These are phyloP conservation scores for Xanthoceras sorbifolium DNA, from an alignment of 345 rosid species.

Conservation along the genomic window DNA sequence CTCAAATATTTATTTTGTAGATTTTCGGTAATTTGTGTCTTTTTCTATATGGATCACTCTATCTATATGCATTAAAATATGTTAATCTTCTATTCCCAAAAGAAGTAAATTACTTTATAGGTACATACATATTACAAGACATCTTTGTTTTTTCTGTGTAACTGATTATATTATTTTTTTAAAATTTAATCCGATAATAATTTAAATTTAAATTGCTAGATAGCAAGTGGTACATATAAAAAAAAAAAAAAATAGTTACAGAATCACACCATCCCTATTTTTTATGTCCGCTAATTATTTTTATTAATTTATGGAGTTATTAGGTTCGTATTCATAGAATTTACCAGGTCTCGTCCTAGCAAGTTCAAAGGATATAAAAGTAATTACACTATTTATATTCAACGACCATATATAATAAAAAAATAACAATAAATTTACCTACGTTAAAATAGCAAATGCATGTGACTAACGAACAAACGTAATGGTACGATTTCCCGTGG, in stretches of 20 bases:
- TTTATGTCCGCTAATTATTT: too few relatives aligned
- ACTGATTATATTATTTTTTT: too few relatives aligned
- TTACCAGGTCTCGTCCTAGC: too few relatives aligned
- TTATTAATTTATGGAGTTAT: too few relatives aligned
- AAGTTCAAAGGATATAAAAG: not conserved
- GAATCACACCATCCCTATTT: too few relatives aligned
- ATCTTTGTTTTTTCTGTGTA: too few relatives aligned
- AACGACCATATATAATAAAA: not conserved
- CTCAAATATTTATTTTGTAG: not conserved
- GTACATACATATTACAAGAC: not conserved
- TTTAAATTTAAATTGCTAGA: too few relatives aligned
- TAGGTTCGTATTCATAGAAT: too few relatives aligned
- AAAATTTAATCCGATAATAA: too few relatives aligned
- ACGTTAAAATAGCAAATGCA: constrained; percentile 16
- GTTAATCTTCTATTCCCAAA: not conserved
- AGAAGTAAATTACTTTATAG: not conserved
- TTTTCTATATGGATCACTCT: too few relatives aligned
- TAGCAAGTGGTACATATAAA: too few relatives aligned
- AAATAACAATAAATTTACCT: not conserved
- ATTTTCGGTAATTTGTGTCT: not conserved
- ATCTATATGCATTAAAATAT: not conserved
- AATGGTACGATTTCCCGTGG: constrained; percentile 21
- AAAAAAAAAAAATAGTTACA: too few relatives aligned
- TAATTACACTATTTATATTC: not conserved
- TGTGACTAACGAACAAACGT: constrained; percentile 16